Base-by-base conservation (phyloP, 2,329 filamentous ascomycete species). In the Aquanectria penicillioides region DNA sequence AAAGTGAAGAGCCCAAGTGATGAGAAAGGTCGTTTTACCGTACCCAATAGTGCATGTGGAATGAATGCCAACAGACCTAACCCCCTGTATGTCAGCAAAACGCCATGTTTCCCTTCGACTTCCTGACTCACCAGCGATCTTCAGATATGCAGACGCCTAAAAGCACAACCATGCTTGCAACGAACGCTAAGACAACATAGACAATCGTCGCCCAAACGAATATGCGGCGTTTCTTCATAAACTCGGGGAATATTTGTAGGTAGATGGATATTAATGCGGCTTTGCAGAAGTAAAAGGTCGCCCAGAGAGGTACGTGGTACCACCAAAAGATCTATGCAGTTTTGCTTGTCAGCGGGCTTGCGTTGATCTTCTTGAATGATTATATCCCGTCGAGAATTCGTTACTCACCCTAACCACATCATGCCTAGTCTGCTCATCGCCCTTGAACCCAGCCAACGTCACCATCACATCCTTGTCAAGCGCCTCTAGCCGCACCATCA, bases 21-120 rank as follows among this genome's bases (percentile, higher is more conserved):
- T 22, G 11, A 12, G 13, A 7, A 49, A 49, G 15, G 37, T 17
- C 4, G n/a, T 20, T 29, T 26, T 15, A 6, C 40, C 40, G 20
- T 44, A 28, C 10, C 20, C 10, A 9, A 29, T 20, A 15, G 29
- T 3, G 40, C 40, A 44, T 20, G 8, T 26, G 5, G 40, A 44
- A 13, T 44, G 4, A 7, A 26, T 23, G 2, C 40, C 40, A 3
- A 18, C 10, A 20, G 28, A 17, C 40, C 40, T 44, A 81, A 80
- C 8, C 71, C 67, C 3, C 60, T 72, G 1, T 73, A 63, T 1
- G n/a, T n/a, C n/a, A n/a, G n/a, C n/a, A n/a, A n/a, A n/a, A n/a
- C n/a, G n/a, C n/a, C n/a, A n/a, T n/a, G n/a, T n/a, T n/a, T n/a
- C n/a, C n/a, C n/a, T n/a, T n/a, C n/a, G n/a, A n/a, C n/a, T n/a